Evolutionary conservation across 192 early-diverging fungal genomes (phyloP).

Genomic region (Gigaspora rosea): DNA sequence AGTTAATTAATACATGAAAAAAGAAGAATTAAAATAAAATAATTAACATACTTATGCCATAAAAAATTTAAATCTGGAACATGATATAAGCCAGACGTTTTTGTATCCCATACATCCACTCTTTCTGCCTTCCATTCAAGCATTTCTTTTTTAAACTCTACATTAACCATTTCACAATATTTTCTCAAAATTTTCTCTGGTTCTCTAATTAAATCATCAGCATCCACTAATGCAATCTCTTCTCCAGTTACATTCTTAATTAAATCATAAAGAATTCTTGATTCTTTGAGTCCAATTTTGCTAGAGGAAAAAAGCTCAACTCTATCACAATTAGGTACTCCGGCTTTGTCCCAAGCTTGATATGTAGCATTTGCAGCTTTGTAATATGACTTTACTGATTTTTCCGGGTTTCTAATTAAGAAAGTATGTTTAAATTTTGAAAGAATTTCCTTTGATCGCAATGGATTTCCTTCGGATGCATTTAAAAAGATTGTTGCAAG

Average conservation of each 20-base stretch:
- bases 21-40: no score
- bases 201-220: no score
- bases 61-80: no score
- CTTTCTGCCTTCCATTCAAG: no score
- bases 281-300: neutral
- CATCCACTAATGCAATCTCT: neutral
- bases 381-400: conserved; percentile 7
- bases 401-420: conserved; percentile 11
- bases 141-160: no score
- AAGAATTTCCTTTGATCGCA: neutral
- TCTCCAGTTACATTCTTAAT: neutral
- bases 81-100: no score
- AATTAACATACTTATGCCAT: no score
- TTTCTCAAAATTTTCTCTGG: no score
- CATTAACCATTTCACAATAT: no score
- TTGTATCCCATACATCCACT: no score
- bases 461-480: neutral
- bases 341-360: neutral
- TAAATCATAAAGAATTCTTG: neutral
- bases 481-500: neutral
- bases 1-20: no score
- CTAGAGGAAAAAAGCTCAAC: neutral
- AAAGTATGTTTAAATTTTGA: conserved; percentile 3
- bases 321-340: neutral
- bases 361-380: neutral